Base-by-base conservation (phyloP, 768 basidiomycete genomes). In the Podaxis sp. region DNA sequence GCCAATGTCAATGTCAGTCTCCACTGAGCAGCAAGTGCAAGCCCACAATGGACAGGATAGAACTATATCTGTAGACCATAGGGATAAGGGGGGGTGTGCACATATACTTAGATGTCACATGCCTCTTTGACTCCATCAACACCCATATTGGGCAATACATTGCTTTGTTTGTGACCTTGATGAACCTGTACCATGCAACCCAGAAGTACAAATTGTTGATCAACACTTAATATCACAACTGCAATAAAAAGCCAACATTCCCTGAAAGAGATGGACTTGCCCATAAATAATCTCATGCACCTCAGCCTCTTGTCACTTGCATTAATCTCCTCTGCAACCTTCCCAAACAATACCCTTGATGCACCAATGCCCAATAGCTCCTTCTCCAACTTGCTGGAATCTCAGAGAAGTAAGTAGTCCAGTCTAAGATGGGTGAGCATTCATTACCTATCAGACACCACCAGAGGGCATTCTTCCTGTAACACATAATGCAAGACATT, bases 161-260 rank as follows among this genome's bases (percentile, higher is more conserved):
- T 0, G 93, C 95, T 78, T 98, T 95, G 68, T 97, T 97, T 7
- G 95, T 95, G 10, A 96, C 95, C 70, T 95, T 93, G 76, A 98
- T 90, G 75, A 95, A 97, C 4, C 95, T 93, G 53, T 4, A n/a
- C n/a, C n/a, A n/a, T n/a, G n/a, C n/a, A n/a, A n/a, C n/a, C n/a
- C n/a, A n/a, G n/a, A n/a, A n/a, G n/a, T n/a, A n/a, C n/a, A n/a
- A n/a, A n/a, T n/a, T n/a, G n/a, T n/a, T n/a, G n/a, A n/a, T n/a
- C n/a, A 3, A 30, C 64, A 58, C 44, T 22, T 52, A 15, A 24
- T 1, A 22, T 17, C 24, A 20, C 24, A 37, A 30, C 33, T 8
- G 61, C 4, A 26, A 2, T 22, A 50, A 51, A 24, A n/a, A 22
- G 4, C 12, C 37, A 37, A 5, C 37, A 37, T 5, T 5, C 17